These are phyloP conservation scores for Sarcodon sp. DNA, from an alignment of 768 basidiomycete species.

Conservation along the genomic window DNA sequence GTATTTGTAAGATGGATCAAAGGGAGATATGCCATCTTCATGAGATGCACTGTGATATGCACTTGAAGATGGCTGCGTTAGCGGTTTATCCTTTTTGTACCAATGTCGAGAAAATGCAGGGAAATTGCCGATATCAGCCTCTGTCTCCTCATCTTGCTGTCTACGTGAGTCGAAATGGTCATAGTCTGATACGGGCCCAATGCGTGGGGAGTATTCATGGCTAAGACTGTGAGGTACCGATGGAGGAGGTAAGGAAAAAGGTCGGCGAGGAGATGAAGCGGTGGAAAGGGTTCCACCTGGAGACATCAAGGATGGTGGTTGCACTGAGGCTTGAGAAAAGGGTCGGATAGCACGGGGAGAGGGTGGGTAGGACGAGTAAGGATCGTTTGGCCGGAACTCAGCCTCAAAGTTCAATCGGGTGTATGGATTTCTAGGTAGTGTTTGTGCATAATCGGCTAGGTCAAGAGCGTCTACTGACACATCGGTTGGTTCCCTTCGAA, in stretches of 20 bases:
- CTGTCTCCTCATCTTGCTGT: slow-evolving; percentile 17
- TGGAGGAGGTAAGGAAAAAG: slow-evolving; percentile 36
- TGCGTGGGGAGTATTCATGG: slow-evolving; percentile 7
- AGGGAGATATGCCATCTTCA: slow-evolving; percentile 14
- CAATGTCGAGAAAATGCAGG: slow-evolving; percentile 52
- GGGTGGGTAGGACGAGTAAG: slow-evolving; percentile 24
- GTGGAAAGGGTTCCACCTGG: slow-evolving; percentile 32
- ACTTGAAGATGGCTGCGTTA: slow-evolving; percentile 2
- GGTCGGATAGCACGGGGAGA: slow-evolving; percentile 14
- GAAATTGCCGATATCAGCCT: slow-evolving; percentile 50
- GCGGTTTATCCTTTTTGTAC: slow-evolving; percentile 28
- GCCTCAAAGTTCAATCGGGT: slow-evolving; percentile 4
- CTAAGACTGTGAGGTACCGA: slow-evolving; percentile 13
- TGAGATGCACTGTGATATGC: slow-evolving; percentile 6
- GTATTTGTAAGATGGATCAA: slow-evolving; percentile 21
- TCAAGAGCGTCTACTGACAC: slow-evolving; percentile 61
- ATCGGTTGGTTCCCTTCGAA: slow-evolving; percentile 39
- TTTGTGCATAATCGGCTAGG: slow-evolving; percentile 55
- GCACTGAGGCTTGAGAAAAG: slow-evolving; percentile 14
- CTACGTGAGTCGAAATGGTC: slow-evolving; percentile 4
- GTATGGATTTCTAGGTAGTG: slow-evolving; percentile 21
- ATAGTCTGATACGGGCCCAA: slow-evolving; percentile 1
- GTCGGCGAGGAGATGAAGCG: slow-evolving; percentile 20
- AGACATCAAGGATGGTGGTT: slow-evolving; percentile 28
- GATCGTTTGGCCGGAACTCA: slow-evolving; percentile 12